Evolutionary conservation across 2,329 filamentous ascomycete species (phyloP).

Genomic region (Metarhizium sp.): DNA sequence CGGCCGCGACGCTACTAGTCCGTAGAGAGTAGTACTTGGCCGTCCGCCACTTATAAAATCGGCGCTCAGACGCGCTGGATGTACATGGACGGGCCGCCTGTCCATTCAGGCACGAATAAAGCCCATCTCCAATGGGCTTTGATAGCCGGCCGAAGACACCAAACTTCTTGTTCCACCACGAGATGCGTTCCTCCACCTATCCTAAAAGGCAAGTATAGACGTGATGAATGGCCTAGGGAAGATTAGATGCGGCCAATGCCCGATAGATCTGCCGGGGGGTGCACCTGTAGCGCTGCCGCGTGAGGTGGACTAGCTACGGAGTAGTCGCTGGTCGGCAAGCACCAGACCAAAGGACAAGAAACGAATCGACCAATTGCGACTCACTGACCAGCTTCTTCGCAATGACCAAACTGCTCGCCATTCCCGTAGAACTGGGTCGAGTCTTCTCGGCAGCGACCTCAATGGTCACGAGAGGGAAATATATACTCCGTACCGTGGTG

Average conservation of each 20-base stretch:
- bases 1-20: no score
- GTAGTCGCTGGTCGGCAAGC: no score
- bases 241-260: neutral
- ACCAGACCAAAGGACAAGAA: no score
- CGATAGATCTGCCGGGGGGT: neutral
- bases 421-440: no score
- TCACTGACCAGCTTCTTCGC: neutral
- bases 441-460: no score
- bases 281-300: neutral
- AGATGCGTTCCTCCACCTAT: neutral
- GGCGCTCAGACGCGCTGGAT: neutral
- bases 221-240: neutral
- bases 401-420: no score
- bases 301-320: neutral
- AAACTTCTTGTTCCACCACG: neutral
- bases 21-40: neutral
- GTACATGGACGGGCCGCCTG: no score
- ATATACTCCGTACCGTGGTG: neutral
- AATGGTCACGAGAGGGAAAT: no score
- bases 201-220: slow-evolving; percentile 1
- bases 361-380: neutral
- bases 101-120: neutral
- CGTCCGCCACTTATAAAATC: neutral
- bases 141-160: neutral
- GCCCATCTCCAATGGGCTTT: neutral